Conservation (phyloP, 352 stramenopile species). For the Globisporangium parvum region DNA sequence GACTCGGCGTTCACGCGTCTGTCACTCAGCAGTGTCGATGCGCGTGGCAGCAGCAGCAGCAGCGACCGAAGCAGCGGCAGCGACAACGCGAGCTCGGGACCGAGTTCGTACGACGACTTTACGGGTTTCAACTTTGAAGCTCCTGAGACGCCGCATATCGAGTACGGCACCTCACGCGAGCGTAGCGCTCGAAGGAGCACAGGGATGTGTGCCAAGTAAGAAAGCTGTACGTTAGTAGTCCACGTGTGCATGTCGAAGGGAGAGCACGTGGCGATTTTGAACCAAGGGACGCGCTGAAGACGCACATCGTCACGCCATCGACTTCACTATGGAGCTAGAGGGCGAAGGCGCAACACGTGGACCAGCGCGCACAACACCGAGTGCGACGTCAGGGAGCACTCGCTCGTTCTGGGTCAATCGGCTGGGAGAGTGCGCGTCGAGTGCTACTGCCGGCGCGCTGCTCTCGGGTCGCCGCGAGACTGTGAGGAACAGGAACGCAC, state of each 20-base stretch:
- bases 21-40: slow-evolving; percentile 42
- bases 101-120: slow-evolving; percentile 49
- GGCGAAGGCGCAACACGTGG: too few species aligned
- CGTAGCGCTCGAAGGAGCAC: slow-evolving; percentile 5
- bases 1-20: slow-evolving; percentile 77
- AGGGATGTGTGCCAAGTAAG: slow-evolving; percentile 9
- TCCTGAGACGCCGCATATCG: slow-evolving; percentile 33
- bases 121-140: slow-evolving; percentile 85
- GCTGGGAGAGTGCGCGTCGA: slow-evolving; percentile 1
- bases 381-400: too few species aligned
- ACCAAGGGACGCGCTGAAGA: too few species aligned
- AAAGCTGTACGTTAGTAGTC: too few species aligned
- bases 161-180: slow-evolving; percentile 52
- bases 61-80: slow-evolving; percentile 4
- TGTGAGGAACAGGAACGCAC: slow-evolving; percentile 43
- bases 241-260: too few species aligned
- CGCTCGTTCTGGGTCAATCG: neutral
- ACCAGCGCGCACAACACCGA: neutral
- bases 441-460: slow-evolving; percentile 4
- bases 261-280: too few species aligned
- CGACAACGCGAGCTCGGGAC: slow-evolving; percentile 13
- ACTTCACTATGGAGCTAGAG: too few species aligned
- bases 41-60: slow-evolving; percentile 13
- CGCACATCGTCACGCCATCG: too few species aligned
- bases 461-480: slow-evolving; percentile 39